phyloP scores from a whole-genome alignment of 2,329 filamentous ascomycete genomes.

The Plenodomus tracheiphilus region DNA sequence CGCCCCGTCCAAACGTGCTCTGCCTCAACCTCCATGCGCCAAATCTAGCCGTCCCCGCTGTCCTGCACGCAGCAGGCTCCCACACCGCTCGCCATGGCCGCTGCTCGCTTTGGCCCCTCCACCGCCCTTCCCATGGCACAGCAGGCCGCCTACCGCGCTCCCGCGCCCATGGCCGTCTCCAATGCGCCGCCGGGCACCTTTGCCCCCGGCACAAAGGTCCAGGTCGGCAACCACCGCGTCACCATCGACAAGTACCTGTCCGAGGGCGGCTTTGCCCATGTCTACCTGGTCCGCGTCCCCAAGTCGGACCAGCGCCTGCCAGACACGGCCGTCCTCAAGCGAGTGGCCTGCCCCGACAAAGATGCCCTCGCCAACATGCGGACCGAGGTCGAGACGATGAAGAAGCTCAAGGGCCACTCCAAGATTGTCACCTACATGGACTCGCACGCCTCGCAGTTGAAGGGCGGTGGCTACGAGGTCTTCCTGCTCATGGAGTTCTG shows the following conservation, averaged over 20 bases:
- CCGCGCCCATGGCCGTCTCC: conserved; percentile 31
- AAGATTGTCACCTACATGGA: conserved; percentile 98
- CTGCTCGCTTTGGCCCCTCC: conserved; percentile 44
- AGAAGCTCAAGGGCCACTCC: conserved; percentile 94
- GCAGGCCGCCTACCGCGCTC: conserved; percentile 42
- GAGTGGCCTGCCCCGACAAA: conserved; percentile 96
- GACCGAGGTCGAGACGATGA: conserved; percentile 99
- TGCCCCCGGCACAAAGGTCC: conserved; percentile 90
- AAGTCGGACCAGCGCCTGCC: conserved; percentile 71
- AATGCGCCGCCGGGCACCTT: conserved; percentile 72
- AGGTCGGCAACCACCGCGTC: conserved; percentile 89
- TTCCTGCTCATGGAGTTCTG: conserved; percentile 99
- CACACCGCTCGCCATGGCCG: conserved; percentile 44
- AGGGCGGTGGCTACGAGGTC: conserved; percentile 93
- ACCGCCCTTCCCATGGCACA: conserved; percentile 39
- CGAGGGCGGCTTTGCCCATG: conserved; percentile 96
- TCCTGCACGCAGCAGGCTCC: conserved; percentile 41
- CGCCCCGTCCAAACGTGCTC: conserved; percentile 4
- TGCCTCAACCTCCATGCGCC: conserved; percentile 28
- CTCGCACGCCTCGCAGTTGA: conserved; percentile 92
- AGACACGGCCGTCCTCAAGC: conserved; percentile 84
- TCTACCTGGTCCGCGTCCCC: conserved; percentile 90
- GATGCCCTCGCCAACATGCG: conserved; percentile 93
- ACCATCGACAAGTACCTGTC: conserved; percentile 97
- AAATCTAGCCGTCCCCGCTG: conserved; percentile 29